Evolutionary conservation across 176 grass and related monocot genomes (phyloP).

Genomic region (Melocanna baccifera): DNA sequence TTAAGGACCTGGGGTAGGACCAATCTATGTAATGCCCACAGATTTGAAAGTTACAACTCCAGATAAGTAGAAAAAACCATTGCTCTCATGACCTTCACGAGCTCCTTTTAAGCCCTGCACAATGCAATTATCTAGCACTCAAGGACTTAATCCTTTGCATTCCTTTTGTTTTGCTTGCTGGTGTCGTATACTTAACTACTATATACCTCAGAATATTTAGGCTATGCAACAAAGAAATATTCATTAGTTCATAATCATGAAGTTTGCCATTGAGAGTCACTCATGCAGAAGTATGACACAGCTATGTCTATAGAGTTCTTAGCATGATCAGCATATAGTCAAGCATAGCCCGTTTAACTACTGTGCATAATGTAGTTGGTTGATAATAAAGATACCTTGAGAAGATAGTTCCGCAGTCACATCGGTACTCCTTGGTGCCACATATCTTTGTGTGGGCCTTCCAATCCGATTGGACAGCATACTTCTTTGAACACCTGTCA

Average conservation of each 20-base stretch:
- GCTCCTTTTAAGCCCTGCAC: neutral
- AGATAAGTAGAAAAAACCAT: neutral
- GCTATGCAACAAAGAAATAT: neutral
- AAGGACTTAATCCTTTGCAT: neutral
- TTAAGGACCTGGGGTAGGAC: neutral
- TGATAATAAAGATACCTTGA: conserved; percentile 47
- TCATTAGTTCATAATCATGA: neutral
- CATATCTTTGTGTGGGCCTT: conserved; percentile 75
- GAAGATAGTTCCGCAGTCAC: conserved; percentile 64
- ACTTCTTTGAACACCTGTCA: conserved; percentile 66
- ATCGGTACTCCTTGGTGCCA: conserved; percentile 62
- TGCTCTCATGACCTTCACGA: neutral
- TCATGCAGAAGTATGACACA: neutral
- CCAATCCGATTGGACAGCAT: conserved; percentile 71
- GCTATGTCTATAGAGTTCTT: neutral
- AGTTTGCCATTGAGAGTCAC: neutral
- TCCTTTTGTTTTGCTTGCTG: neutral
- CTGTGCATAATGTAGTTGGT: neutral
- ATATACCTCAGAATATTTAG: neutral
- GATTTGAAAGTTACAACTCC: neutral
- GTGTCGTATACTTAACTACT: neutral
- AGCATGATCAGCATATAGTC: neutral
- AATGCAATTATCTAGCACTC: neutral
- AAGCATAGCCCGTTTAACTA: neutral
- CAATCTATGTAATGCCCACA: neutral